Percentiles rank a stretch among this genome's conserved stretches.
Conservation (phyloP, 768 basidiomycete species). For the Termitomyces sp. region DNA sequence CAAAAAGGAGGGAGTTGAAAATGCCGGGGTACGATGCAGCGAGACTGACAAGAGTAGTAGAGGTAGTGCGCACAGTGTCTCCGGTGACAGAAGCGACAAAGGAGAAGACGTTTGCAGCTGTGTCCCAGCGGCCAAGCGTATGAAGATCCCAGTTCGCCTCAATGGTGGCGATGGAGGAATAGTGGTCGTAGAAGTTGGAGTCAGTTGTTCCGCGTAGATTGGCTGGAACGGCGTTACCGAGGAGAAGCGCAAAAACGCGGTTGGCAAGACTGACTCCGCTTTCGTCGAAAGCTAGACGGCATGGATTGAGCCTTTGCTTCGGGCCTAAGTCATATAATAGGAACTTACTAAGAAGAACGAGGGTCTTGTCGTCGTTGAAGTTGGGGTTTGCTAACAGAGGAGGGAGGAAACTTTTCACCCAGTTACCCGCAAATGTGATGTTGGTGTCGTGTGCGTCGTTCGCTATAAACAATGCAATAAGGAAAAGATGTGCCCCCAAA, state of each 20-base stretch:
- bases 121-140: slow-evolving; percentile 45
- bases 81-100: slow-evolving; percentile 42
- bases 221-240: slow-evolving; percentile 39
- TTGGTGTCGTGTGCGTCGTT: slow-evolving; percentile 61
- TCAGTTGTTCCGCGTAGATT: slow-evolving; percentile 41
- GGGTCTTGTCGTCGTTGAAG: slow-evolving; percentile 50
- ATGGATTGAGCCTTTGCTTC: not conserved
- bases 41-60: slow-evolving; percentile 11
- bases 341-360: slow-evolving; percentile 42
- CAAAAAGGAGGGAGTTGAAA: slow-evolving; percentile 13
- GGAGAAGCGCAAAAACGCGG: slow-evolving; percentile 36
- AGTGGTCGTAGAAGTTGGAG: slow-evolving; percentile 55
- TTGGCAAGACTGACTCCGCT: slow-evolving; percentile 38
- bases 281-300: slow-evolving; percentile 46
- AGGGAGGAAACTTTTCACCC: slow-evolving; percentile 44
- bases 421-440: slow-evolving; percentile 39
- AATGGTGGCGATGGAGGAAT: slow-evolving; percentile 50
- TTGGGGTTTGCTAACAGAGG: slow-evolving; percentile 42
- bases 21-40: slow-evolving; percentile 23
- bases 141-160: slow-evolving; percentile 59
- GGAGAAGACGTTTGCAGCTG: slow-evolving; percentile 43
- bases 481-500: not conserved
- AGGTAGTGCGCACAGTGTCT: slow-evolving; percentile 27
- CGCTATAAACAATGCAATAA: slow-evolving; percentile 5
- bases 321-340: not conserved